Evolutionary conservation across 2,329 filamentous ascomycete genomes (phyloP), one percentile per base, ranked within the genome.

Genomic region (Aspergillus carbonarius): DNA sequence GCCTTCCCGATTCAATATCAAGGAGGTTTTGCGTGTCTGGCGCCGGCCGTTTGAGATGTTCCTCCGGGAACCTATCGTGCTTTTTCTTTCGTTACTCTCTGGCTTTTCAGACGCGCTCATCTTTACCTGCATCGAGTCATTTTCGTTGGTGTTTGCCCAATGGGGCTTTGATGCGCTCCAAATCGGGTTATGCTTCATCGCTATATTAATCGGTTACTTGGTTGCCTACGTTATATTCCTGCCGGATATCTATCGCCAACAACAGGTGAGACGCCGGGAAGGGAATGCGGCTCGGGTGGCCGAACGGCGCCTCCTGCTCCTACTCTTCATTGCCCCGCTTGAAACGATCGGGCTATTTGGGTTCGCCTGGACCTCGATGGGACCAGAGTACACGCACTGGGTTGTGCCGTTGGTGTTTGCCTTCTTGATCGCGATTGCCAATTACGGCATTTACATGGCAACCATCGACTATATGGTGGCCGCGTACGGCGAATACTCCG

Each of bases 381-480:
- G 87, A 0, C 87, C 87, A 74, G 83, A 25, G 70, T 88, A 3
- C 85, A 77, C 82, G 2, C 85, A 85, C 63, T 92, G 89, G 88
- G 85, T 90, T 20, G 86, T 81, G 0, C 85, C 86, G 2, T 83
- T 88, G 77, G 75, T 90, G 48, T 90, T 88, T 63, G 81, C 82
- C 1, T 81, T 80, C 15, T 77, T 90, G 46, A 86, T 92, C 52
- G 89, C 88, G 20, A 87, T 92, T 53, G 88, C 88, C 56, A 92
- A 92, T 68, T 89, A 88, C 58, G 78, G 83, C 34, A 90, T 90
- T 58, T 91, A 91, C 76, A 89, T 90, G 85, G 86, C 88, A 1
- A 90, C 88, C 1, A 89, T 91, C 63, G 87, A 92, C 72, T 92
- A 92, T 76, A 90, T 91, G 84, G 84, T 91, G 35, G 87, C 86